Conservation (phyloP, 805 yeast species). For the Pichia pseudocactophila region DNA sequence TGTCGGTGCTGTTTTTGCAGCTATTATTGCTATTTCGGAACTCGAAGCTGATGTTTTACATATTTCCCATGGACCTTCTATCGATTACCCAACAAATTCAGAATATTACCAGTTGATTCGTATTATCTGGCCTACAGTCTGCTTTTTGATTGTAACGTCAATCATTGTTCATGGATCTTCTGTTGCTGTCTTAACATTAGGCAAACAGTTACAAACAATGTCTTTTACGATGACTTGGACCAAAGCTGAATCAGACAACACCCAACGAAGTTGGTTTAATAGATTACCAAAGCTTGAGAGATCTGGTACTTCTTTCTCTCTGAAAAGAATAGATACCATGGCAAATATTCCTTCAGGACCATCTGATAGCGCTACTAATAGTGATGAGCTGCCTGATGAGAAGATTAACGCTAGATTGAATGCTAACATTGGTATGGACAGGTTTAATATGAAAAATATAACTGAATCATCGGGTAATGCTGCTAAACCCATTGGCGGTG, state of each 20-base stretch:
- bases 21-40: slow-evolving; percentile 28
- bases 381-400: slow-evolving; percentile 8
- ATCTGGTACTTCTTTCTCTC: slow-evolving; percentile 65
- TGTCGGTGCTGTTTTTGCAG: slow-evolving; percentile 30
- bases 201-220: slow-evolving; percentile 84
- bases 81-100: slow-evolving; percentile 21
- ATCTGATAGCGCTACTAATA: slow-evolving; percentile 10
- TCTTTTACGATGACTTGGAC: slow-evolving; percentile 89
- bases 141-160: slow-evolving; percentile 44
- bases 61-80: slow-evolving; percentile 28
- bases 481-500: slow-evolving; percentile 69
- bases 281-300: slow-evolving; percentile 75
- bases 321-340: slow-evolving; percentile 72
- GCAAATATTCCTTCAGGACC: slow-evolving; percentile 4
- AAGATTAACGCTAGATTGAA: slow-evolving; percentile 18
- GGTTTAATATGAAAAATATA: slow-evolving; percentile 4
- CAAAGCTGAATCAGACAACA: slow-evolving; percentile 45
- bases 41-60: slow-evolving; percentile 30
- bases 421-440: slow-evolving; percentile 14
- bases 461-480: slow-evolving; percentile 30
- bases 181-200: slow-evolving; percentile 53
- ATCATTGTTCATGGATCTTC: slow-evolving; percentile 57
- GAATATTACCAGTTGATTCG: slow-evolving; percentile 26
- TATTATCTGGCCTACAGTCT: slow-evolving; percentile 42
- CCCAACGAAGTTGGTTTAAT: slow-evolving; percentile 81